phyloP scores from a whole-genome alignment of 163 green algal species.

The Scenedesmus sp. region DNA sequence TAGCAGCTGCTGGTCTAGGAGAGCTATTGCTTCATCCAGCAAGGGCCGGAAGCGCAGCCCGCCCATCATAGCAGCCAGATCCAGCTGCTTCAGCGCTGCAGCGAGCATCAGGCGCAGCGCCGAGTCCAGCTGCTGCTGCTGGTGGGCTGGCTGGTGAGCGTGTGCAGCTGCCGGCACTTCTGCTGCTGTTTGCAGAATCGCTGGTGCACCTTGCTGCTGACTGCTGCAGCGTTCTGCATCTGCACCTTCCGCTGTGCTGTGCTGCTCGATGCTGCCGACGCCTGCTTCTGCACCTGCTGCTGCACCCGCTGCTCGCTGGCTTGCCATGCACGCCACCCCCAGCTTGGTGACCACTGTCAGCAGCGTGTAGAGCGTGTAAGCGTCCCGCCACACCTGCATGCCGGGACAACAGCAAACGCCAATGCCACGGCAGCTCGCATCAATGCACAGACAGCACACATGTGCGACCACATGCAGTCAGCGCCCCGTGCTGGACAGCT shows the following conservation, averaged over 20 bases:
- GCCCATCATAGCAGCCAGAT: conserved; percentile 87
- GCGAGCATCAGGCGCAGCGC: background rate
- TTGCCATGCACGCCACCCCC: background rate
- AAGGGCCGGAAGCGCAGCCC: conserved; percentile 66
- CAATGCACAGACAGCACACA: background rate
- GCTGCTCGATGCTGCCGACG: background rate
- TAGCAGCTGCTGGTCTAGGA: conserved; percentile 49
- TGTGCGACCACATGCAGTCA: background rate
- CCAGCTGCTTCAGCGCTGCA: conserved; percentile 61
- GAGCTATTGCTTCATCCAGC: conserved; percentile 62
- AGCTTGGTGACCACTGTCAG: conserved; percentile 43
- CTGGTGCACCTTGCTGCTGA: background rate
- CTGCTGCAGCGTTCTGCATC: background rate
- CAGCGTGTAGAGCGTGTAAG: conserved; percentile 74
- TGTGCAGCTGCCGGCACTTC: background rate
- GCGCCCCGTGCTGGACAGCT: background rate
- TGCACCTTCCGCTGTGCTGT: background rate
- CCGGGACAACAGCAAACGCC: background rate
- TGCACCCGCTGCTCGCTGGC: background rate
- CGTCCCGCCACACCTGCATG: conserved; percentile 78
- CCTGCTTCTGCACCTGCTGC: conserved; percentile 13
- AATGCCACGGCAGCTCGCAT: background rate
- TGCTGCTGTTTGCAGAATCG: conserved; percentile 28
- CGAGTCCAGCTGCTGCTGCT: background rate
- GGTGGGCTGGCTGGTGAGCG: background rate